Conservation (phyloP, 1,139 yeast genomes). For the Yamadazyma mexicana region DNA sequence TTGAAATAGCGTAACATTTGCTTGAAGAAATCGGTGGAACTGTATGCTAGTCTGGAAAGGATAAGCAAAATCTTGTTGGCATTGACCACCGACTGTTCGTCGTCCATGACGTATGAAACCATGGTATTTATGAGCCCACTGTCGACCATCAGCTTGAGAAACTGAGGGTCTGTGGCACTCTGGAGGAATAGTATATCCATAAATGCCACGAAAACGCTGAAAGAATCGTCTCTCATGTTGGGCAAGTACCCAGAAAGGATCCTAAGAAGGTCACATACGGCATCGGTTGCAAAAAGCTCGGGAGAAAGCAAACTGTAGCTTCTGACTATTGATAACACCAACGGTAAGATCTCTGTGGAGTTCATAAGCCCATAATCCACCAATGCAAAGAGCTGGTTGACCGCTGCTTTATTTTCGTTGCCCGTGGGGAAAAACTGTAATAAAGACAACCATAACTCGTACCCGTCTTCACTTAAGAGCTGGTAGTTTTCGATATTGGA, state of each 20-base stretch:
- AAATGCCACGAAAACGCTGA: slow-evolving; percentile 55
- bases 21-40: slow-evolving; percentile 46
- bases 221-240: slow-evolving; percentile 70
- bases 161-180: slow-evolving; percentile 19
- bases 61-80: slow-evolving; percentile 54
- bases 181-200: slow-evolving; percentile 55
- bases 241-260: slow-evolving; percentile 57
- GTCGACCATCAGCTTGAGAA: slow-evolving; percentile 38
- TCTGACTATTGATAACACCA: slow-evolving; percentile 65
- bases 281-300: slow-evolving; percentile 37
- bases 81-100: slow-evolving; percentile 47
- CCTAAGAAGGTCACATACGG: slow-evolving; percentile 44
- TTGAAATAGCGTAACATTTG: slow-evolving; percentile 32
- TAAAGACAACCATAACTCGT: slow-evolving; percentile 76
- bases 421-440: slow-evolving; percentile 53
- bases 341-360: slow-evolving; percentile 76
- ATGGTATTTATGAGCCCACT: slow-evolving; percentile 51
- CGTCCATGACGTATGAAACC: slow-evolving; percentile 47
- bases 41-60: slow-evolving; percentile 53
- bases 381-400: slow-evolving; percentile 41
- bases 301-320: slow-evolving; percentile 68
- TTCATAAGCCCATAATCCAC: slow-evolving; percentile 52
- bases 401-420: slow-evolving; percentile 15
- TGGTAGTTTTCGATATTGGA: slow-evolving; percentile 54
- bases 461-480: slow-evolving; percentile 81